Conservation (phyloP, 2,329 filamentous ascomycete species). For the Trichoderma sp. region DNA sequence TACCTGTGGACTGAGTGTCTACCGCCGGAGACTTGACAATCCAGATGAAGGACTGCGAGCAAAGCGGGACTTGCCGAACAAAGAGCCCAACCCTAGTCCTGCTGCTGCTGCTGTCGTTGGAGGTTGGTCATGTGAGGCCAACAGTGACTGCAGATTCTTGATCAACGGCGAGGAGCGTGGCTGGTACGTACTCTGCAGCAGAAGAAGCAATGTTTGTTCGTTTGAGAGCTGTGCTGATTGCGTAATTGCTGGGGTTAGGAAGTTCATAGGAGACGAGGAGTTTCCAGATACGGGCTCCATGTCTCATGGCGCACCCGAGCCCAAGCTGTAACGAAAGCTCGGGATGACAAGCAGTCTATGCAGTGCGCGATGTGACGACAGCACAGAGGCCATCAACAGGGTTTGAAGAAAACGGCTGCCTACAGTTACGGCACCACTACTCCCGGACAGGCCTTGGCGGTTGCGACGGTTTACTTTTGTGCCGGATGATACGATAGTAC, state of each 20-base stretch:
- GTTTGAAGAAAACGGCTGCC: neutral
- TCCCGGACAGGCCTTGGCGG: neutral
- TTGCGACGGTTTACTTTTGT: neutral
- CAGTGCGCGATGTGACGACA: neutral
- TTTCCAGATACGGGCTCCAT: conserved; percentile 44
- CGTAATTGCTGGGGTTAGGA: conserved; percentile 41
- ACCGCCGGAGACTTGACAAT: conserved; percentile 32
- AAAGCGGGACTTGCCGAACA: neutral
- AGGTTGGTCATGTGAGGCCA: conserved; percentile 74
- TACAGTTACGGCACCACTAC: too few relatives aligned
- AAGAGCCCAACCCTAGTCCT: neutral
- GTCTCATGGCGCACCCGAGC: conserved; percentile 29
- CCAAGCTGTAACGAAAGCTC: conserved; percentile 31
- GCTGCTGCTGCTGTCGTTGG: conserved; percentile 51
- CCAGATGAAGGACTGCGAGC: neutral
- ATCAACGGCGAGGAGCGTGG: conserved; percentile 78
- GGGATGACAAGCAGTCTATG: neutral
- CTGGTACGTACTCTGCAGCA: conserved; percentile 58
- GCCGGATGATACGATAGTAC: neutral
- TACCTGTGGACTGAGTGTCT: conserved; percentile 77
- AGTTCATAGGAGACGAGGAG: conserved; percentile 56
- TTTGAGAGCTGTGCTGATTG: neutral
- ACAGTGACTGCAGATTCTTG: conserved; percentile 84
- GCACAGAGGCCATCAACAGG: neutral
- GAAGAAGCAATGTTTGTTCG: neutral